Percentiles rank a stretch among this genome's conserved stretches.
phyloP scores from a whole-genome alignment of 2,329 filamentous ascomycete species.

The Albifimbria verrucaria region DNA sequence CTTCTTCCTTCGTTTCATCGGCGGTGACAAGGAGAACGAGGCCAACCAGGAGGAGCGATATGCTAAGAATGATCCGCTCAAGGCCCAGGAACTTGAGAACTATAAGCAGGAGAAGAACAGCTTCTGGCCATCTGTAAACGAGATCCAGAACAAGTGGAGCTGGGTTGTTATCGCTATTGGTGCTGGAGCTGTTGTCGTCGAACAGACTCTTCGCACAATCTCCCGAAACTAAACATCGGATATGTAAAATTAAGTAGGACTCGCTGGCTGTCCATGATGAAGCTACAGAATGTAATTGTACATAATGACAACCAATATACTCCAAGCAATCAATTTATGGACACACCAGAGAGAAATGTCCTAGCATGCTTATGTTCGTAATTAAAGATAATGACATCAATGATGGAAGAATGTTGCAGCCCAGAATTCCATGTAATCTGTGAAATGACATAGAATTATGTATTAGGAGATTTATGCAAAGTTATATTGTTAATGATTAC shows the following conservation, averaged over 20 bases:
- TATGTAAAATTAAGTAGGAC: not conserved
- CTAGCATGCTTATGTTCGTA: too few species aligned
- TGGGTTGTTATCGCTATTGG: not conserved
- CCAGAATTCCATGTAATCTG: too few species aligned
- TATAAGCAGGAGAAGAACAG: conserved; percentile 3
- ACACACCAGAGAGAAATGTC: too few species aligned
- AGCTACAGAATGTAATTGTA: too few species aligned
- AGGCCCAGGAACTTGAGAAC: not conserved
- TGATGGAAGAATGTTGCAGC: too few species aligned
- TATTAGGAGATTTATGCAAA: too few species aligned
- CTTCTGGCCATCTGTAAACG: conserved; percentile 1
- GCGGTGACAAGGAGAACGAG: conserved; percentile 1
- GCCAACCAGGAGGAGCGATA: conserved; percentile 3
- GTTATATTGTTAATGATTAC: too few species aligned
- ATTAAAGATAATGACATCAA: too few species aligned
- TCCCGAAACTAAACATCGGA: not conserved
- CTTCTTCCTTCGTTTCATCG: conserved; percentile 3
- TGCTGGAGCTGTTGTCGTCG: not conserved
- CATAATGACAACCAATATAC: too few species aligned
- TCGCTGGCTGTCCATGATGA: too few species aligned
- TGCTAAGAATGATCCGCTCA: not conserved
- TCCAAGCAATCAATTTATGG: too few species aligned
- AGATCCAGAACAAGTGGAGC: conserved; percentile 2
- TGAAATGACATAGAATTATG: too few species aligned
- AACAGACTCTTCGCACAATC: not conserved